Evolutionary conservation across 176 grass and related monocot species (phyloP), one percentile per base, ranked within the genome.

Genomic region (Musa beccarii): DNA sequence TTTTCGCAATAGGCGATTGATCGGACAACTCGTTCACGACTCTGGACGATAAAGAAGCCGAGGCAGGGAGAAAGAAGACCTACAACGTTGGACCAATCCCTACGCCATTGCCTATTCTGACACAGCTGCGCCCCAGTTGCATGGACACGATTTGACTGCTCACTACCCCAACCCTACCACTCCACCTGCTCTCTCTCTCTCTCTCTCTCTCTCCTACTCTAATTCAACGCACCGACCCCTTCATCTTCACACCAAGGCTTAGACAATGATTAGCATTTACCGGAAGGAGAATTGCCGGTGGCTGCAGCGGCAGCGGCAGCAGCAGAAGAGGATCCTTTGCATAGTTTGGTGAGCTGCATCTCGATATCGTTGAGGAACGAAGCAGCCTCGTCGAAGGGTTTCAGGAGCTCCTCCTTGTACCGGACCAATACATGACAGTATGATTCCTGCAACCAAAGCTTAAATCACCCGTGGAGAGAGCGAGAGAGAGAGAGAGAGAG

Each of bases 401-500:
- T 89, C 52, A 87, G 84, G 53, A 97, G 83, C 77, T 97, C 90
- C 85, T 97, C 93, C 86, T 89, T 97, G 86, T 91, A 93, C 67
- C 86, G 78, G 63, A 83, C 63, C 71, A 97, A 80, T 63, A 89
- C 86, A 25, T 83, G 74, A 84, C 93, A 97, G 66, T 97, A 97
- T 1, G 84, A 85, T 68, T 97, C 93, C 93, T 97, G 76, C 11
- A 34, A 63, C 14, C 51, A 11, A 54, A 54, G 26, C 0, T 17
- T 68, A 28, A 14, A 13, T 68, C 26, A 59, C 11, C 11, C 54
- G 16, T 0, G 54, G 9, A 65, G 62, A 19, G 62, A 65, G 62
- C 28, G 22, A 54, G 10, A 9, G 69, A 16, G 52, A 10, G 11
- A 28, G 52, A 55, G 22, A 54, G 10, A 9, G 69, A 16, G 52